A percentile compares a stretch with the other conserved stretches of the same genome.
Evolutionary conservation across 2,329 filamentous ascomycete species (phyloP).

Genomic region (Fusarium xyrophilum): DNA sequence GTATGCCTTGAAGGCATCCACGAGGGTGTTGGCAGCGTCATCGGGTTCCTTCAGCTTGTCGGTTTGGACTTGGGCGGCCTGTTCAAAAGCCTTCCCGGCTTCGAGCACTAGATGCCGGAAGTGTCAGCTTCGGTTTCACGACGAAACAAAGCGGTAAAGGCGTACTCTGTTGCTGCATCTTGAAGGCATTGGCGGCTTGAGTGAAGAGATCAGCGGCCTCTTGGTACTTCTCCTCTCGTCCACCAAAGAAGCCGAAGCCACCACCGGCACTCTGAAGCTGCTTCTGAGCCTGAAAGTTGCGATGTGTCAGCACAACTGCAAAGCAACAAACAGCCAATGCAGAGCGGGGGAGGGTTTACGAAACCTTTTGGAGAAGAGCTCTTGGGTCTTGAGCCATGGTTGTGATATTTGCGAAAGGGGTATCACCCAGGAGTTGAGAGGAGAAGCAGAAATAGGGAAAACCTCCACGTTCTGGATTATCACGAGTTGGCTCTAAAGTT

Average conservation of each 20-base stretch:
- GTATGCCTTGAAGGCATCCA: constrained; percentile 96
- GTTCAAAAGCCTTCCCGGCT: constrained; percentile 85
- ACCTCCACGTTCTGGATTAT: constrained; percentile 27
- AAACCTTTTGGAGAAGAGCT: constrained; percentile 78
- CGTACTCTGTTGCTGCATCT: constrained; percentile 83
- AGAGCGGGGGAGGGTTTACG: constrained; percentile 35
- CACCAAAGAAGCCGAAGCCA: constrained; percentile 90
- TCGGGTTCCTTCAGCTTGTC: constrained; percentile 87
- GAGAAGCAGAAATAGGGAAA: constrained; percentile 1
- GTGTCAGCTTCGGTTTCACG: constrained; percentile 15
- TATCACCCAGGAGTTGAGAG: constrained; percentile 10
- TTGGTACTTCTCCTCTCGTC: constrained; percentile 86
- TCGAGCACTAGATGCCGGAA: constrained; percentile 69
- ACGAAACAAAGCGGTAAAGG: constrained; percentile 14
- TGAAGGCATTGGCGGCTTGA: constrained; percentile 90
- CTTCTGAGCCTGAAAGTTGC: constrained; percentile 78
- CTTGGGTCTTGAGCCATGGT: constrained; percentile 79
- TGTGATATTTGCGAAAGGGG: constrained; percentile 13
- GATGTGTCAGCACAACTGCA: constrained; percentile 12
- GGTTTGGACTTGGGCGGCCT: constrained; percentile 80
- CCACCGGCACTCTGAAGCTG: constrained; percentile 73
- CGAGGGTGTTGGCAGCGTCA: constrained; percentile 86
- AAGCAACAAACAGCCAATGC: constrained; percentile 7
- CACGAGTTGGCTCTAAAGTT: constrained; percentile 17
- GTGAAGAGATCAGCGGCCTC: constrained; percentile 86